These are phyloP conservation scores for Cystofilobasidium ferigula DNA, from an alignment of 768 basidiomycete species.

Conservation along the genomic window DNA sequence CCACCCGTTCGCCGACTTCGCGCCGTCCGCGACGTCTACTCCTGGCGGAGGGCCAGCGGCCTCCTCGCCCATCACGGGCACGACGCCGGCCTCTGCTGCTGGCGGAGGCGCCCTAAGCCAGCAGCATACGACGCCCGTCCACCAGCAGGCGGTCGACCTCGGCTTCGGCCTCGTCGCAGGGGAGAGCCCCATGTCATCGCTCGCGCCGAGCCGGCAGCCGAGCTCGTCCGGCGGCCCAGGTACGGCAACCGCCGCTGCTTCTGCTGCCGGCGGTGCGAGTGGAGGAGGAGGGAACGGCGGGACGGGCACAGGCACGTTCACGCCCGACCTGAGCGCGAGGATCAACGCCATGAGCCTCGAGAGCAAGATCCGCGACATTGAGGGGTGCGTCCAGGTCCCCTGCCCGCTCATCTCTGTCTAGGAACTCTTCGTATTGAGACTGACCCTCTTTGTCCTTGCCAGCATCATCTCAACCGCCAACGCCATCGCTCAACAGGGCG, in stretches of 20 bases:
- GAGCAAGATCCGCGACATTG: slow-evolving; percentile 18
- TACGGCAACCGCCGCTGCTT: not conserved
- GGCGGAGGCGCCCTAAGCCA: too few species aligned
- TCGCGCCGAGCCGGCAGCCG: not conserved
- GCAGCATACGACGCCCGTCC: not conserved
- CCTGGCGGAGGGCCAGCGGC: too few species aligned
- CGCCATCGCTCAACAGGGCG: slow-evolving; percentile 21
- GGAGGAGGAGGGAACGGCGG: not conserved
- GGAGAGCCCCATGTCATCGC: not conserved
- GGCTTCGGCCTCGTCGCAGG: not conserved
- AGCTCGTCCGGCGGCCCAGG: slow-evolving; percentile 3
- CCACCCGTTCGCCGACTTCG: too few species aligned
- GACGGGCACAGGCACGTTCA: not conserved
- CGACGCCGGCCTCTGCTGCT: too few species aligned
- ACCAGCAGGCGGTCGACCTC: not conserved
- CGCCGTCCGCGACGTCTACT: too few species aligned
- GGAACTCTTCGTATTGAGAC: not conserved
- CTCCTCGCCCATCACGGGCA: too few species aligned
- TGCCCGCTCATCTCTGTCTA: too few species aligned
- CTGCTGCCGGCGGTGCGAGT: not conserved
- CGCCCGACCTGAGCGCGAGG: slow-evolving; percentile 18
- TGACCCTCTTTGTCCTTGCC: not conserved
- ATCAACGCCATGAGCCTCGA: slow-evolving; percentile 24
- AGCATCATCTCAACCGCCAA: slow-evolving; percentile 21
- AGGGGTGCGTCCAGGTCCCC: slow-evolving; percentile 23